These are phyloP conservation scores for Sclerotinia subarctica DNA, from an alignment of 2,329 filamentous ascomycete species.

Conservation along the genomic window DNA sequence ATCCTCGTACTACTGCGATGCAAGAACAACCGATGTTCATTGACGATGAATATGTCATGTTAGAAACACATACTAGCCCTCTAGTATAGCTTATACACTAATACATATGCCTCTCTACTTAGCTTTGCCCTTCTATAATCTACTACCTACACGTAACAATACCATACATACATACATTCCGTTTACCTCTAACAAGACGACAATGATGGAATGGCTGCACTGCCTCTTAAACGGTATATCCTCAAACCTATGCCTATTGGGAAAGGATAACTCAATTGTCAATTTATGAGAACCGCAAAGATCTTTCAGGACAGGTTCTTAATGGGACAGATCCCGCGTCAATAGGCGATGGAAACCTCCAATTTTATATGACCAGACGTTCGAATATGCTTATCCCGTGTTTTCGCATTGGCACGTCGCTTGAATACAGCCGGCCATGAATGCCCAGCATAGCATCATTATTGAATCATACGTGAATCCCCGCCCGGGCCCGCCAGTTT, in stretches of 20 bases:
- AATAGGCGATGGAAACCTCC: not conserved
- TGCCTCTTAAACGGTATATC: not conserved
- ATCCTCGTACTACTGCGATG: no score
- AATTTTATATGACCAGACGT: not conserved
- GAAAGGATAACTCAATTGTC: not conserved
- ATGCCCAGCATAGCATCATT: not conserved
- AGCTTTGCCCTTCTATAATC: not conserved
- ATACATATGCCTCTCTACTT: no score
- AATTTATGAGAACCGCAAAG: not conserved
- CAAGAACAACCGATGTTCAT: no score
- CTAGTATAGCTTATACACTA: no score
- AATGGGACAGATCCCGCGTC: not conserved
- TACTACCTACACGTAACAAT: no score
- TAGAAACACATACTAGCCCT: no score
- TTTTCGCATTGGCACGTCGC: not conserved
- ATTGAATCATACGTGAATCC: not conserved
- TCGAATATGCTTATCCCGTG: not conserved
- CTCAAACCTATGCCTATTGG: not conserved
- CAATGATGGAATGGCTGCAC: not conserved
- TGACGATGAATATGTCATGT: no score
- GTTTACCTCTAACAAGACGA: not conserved
- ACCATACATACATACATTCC: no score
- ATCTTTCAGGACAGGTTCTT: not conserved
- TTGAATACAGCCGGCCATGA: not conserved
- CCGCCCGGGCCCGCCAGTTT: not conserved